These are phyloP conservation scores for Cucurbita ficifolia DNA, from an alignment of 306 rosid species.

Conservation along the genomic window DNA sequence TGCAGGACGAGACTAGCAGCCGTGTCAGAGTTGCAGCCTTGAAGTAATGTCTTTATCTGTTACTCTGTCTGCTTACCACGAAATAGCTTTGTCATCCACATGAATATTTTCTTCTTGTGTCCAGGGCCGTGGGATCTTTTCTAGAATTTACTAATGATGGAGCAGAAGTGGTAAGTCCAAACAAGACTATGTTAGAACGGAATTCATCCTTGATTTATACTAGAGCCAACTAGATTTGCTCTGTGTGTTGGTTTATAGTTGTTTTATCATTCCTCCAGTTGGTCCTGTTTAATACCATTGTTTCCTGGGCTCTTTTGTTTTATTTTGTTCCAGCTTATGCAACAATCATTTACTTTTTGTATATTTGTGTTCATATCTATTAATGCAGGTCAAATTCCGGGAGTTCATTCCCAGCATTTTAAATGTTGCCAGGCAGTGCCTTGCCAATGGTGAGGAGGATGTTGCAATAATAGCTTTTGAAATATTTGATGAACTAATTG, in stretches of 20 bases:
- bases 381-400: slow-evolving; percentile 67
- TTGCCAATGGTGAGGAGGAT: slow-evolving; percentile 93
- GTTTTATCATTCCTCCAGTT: not conserved
- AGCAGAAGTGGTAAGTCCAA: slow-evolving; percentile 73
- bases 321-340: not conserved
- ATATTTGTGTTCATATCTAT: not conserved
- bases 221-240: not conserved
- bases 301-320: not conserved
- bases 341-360: not conserved
- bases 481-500: slow-evolving; percentile 93
- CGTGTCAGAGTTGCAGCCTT: slow-evolving; percentile 95
- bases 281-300: not conserved
- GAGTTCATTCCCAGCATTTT: slow-evolving; percentile 97
- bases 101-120: slow-evolving; percentile 13
- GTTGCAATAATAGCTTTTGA: slow-evolving; percentile 93
- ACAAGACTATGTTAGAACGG: not conserved
- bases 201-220: not conserved
- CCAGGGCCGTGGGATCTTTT: slow-evolving; percentile 95
- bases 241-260: not conserved
- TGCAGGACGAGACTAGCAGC: slow-evolving; percentile 89
- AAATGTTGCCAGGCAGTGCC: slow-evolving; percentile 86
- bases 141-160: slow-evolving; percentile 87
- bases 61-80: not conserved
- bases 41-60: slow-evolving; percentile 35
- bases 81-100: not conserved